Base-by-base conservation (phyloP, 495 filamentous ascomycete genomes). In the Polyplosphaeria fusca region DNA sequence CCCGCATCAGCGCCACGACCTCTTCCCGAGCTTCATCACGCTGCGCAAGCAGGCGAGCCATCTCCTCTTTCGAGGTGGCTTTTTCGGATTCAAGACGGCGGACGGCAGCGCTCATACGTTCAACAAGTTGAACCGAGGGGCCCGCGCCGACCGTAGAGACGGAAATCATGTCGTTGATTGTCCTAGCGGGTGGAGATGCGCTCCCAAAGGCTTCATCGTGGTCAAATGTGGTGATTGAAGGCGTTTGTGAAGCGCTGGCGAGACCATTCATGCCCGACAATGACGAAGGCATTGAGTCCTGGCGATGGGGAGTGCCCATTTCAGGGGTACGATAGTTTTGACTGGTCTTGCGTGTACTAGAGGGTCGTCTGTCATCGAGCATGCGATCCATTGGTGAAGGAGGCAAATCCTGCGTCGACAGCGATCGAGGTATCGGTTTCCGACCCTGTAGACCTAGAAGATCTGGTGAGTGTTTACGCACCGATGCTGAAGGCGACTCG, bases 81-180 rank as follows among this genome's bases (percentile, higher is more conserved):
- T 92, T 92, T 65, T 97, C 94, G 56, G 85, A 88, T 67, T 97
- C 94, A 0, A 98, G 76, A 3, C 92, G 82, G 24, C 93, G 86
- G 20, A 99, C 89, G 1, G 90, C 86, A 30, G 91, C 88, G 59
- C 85, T 89, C 92, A 99, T 96, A 40, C 94, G 86, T 71, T 97
- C 93, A 4, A 99, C 90, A 0, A 99, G 79, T 70, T 97, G 93
- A 2, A 99, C 92, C 2, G 87, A 92, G 3, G 93, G 93, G 0
- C 93, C 93, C 0, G 93, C 89, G 4, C 83, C 91, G 18, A 87
- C 83, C 5, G 93, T 95, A 2, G 88, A 93, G 16, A 88, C 89
- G 13, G 88, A 93, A 26, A 95, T 80, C 68, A 96, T 85, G 62
- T 97, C 92, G 62, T 91, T 87, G 63, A 92, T 80, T 16, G 86